phyloP scores from a whole-genome alignment of 495 filamentous ascomycete genomes.

The Talaromyces wortmannii region DNA sequence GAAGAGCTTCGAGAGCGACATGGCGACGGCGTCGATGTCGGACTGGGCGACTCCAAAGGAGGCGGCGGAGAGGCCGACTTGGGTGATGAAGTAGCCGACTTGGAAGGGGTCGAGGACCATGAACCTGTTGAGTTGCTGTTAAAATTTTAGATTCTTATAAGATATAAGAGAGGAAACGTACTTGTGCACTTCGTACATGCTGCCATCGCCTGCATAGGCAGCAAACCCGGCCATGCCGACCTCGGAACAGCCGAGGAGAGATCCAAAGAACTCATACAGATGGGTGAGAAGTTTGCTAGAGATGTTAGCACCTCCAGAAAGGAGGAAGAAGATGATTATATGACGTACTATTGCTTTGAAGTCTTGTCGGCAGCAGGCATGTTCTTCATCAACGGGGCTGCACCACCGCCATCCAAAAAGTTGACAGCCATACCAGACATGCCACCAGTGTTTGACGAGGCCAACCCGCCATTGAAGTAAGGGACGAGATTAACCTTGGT shows the following conservation, averaged over 20 bases:
- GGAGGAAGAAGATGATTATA: background rate
- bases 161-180: constrained; percentile 7
- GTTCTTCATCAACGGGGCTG: constrained; percentile 39
- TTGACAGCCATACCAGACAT: constrained; percentile 34
- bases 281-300: constrained; percentile 46
- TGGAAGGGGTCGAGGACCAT: constrained; percentile 44
- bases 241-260: constrained; percentile 40
- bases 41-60: constrained; percentile 43
- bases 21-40: constrained; percentile 41
- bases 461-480: constrained; percentile 45
- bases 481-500: constrained; percentile 42
- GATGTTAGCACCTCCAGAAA: background rate
- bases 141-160: too few relatives aligned
- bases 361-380: constrained; percentile 34
- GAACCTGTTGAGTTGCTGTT: constrained; percentile 22
- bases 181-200: constrained; percentile 45
- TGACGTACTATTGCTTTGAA: constrained; percentile 45
- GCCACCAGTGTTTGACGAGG: constrained; percentile 34
- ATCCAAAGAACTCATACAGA: constrained; percentile 48
- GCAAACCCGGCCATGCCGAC: constrained; percentile 34
- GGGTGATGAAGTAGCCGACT: constrained; percentile 46
- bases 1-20: constrained; percentile 34
- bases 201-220: constrained; percentile 30
- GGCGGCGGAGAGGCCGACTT: constrained; percentile 40
- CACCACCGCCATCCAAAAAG: constrained; percentile 50